phyloP scores from a whole-genome alignment of 202 grass and related monocot genomes.

The Bolboschoenoplectus hybrid region DNA sequence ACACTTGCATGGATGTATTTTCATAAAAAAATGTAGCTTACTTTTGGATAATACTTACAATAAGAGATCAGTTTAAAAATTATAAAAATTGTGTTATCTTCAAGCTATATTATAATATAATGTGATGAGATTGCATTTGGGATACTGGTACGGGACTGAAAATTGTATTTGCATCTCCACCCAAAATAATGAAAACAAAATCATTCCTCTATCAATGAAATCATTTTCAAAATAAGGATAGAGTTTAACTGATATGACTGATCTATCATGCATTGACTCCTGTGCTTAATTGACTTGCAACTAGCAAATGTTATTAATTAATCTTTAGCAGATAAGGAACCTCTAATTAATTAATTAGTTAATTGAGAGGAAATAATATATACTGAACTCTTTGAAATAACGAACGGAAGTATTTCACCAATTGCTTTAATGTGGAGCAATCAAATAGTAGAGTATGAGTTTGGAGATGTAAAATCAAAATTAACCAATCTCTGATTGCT shows the following conservation, averaged over 20 bases:
- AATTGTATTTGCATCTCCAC: neutral
- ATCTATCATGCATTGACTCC: neutral
- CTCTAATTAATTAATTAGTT: constrained; percentile 9
- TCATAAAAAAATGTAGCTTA: neutral
- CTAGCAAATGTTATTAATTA: neutral
- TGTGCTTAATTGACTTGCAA: neutral
- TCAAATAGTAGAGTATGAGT: constrained; percentile 9
- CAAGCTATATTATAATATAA: neutral
- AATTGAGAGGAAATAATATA: constrained; percentile 14
- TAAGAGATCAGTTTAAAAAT: neutral
- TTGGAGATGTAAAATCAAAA: neutral
- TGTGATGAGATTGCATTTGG: neutral
- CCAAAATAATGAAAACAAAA: neutral
- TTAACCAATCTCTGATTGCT: neutral
- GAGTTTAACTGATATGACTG: neutral
- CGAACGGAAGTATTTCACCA: neutral
- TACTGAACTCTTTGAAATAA: neutral
- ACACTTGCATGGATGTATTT: neutral
- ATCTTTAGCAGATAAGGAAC: neutral
- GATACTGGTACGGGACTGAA: neutral
- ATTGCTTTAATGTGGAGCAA: neutral
- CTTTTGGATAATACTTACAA: neutral
- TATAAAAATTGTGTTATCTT: neutral
- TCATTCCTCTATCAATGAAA: neutral
- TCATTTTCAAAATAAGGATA: neutral